Evolutionary conservation across 2,329 filamentous ascomycete genomes (phyloP).

Genomic region (Teratosphaeria destructans): DNA sequence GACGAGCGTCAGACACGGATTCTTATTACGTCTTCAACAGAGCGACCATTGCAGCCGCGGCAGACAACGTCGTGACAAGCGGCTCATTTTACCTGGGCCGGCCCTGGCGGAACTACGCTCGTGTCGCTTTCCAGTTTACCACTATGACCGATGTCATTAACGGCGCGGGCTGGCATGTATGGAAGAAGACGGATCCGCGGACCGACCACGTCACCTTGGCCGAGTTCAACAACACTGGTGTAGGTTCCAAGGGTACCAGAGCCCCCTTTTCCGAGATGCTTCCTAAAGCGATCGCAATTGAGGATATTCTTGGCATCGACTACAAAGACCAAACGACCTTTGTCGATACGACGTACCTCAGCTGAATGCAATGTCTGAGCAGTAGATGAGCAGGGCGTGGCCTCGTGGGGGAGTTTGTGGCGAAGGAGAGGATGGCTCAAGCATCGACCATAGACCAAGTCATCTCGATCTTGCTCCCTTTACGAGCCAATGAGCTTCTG

Average conservation of each 20-base stretch:
- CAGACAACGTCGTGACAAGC: constrained; percentile 26
- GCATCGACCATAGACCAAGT: neutral
- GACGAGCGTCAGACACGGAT: constrained; percentile 30
- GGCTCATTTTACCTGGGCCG: constrained; percentile 42
- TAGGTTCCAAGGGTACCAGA: constrained; percentile 44
- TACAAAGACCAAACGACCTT: constrained; percentile 27
- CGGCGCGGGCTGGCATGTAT: constrained; percentile 47
- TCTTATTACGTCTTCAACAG: constrained; percentile 47
- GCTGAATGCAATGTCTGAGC: neutral
- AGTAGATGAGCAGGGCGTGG: neutral
- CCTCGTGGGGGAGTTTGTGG: no score
- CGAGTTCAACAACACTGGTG: constrained; percentile 51
- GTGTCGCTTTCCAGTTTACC: constrained; percentile 44
- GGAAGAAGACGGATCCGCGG: constrained; percentile 40
- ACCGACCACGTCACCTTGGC: constrained; percentile 43
- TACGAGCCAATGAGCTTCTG: no score
- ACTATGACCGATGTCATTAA: constrained; percentile 48
- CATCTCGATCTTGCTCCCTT: no score
- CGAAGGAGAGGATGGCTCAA: neutral
- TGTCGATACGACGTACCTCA: constrained; percentile 34
- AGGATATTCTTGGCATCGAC: constrained; percentile 35
- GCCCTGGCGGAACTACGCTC: constrained; percentile 42
- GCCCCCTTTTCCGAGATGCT: constrained; percentile 40
- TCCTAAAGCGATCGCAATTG: constrained; percentile 32
- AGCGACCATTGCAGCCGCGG: constrained; percentile 35